Evolutionary conservation across 345 rosid species (phyloP).

Genomic region (Dimocarpus longan): DNA sequence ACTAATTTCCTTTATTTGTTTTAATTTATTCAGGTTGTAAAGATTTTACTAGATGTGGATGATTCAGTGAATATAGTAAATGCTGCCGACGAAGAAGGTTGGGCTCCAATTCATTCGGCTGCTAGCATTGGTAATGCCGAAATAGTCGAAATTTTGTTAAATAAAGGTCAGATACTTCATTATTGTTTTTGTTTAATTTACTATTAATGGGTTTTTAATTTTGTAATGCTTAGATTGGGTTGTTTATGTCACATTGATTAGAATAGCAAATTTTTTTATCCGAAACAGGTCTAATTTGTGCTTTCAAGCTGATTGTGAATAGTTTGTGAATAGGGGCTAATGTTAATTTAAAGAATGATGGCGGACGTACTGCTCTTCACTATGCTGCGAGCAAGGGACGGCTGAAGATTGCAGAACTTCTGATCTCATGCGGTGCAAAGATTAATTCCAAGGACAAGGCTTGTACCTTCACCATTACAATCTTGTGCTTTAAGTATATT

Average conservation of each 20-base stretch:
- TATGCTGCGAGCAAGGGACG: constrained; percentile 97
- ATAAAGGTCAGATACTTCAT: constrained; percentile 43
- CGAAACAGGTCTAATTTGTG: background rate
- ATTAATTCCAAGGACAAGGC: constrained; percentile 76
- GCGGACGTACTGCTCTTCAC: constrained; percentile 91
- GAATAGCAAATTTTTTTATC: too few species aligned
- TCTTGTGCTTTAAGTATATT: constrained; percentile 15
- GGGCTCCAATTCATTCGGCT: constrained; percentile 89
- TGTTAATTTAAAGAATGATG: constrained; percentile 71
- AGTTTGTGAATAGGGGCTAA: constrained; percentile 60
- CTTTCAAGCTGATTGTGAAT: background rate
- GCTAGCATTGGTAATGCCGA: constrained; percentile 72
- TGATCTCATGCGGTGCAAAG: constrained; percentile 67
- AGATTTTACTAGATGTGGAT: constrained; percentile 54
- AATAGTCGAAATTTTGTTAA: constrained; percentile 58
- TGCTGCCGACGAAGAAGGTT: constrained; percentile 85
- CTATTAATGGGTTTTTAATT: background rate
- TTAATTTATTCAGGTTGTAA: constrained; percentile 47
- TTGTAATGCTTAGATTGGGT: background rate
- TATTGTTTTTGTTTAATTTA: background rate
- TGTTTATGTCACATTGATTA: too few species aligned
- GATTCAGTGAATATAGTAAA: constrained; percentile 49
- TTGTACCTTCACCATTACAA: constrained; percentile 29
- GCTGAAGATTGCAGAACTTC: constrained; percentile 63
- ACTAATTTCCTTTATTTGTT: background rate